Percentiles rank a stretch among this genome's conserved stretches.
Conservation (phyloP, 176 grass and related monocot species). For the Saccharum spontaneum region DNA sequence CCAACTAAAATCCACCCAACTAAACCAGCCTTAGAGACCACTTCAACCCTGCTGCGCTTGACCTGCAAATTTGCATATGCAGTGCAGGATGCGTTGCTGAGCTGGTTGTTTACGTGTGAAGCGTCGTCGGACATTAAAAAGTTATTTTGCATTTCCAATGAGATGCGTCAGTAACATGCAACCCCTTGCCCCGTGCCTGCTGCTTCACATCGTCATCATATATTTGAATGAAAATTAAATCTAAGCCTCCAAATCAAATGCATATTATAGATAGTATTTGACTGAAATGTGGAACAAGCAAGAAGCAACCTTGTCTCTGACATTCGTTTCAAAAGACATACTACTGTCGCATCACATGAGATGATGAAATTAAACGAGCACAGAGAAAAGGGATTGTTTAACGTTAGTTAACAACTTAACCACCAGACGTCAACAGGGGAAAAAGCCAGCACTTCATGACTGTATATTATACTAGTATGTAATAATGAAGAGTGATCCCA, state of each 20-base stretch:
- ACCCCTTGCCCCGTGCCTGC: not conserved
- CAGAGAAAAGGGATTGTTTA: not conserved
- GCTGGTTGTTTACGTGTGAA: constrained; percentile 19
- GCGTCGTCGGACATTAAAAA: not conserved
- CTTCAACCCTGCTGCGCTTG: not conserved
- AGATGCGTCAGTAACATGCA: constrained; percentile 13
- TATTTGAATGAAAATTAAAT: not conserved
- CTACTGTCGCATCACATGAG: not conserved
- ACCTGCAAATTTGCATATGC: not conserved
- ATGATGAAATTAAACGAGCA: not conserved
- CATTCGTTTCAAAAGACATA: constrained; percentile 3
- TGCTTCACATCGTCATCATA: not conserved
- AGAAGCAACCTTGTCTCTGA: not conserved
- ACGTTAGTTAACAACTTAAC: not conserved
- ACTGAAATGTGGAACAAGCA: not conserved
- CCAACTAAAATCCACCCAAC: too few relatives aligned
- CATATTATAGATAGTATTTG: not conserved
- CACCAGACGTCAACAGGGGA: not conserved
- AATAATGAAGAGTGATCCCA: not conserved
- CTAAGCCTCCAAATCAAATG: not conserved
- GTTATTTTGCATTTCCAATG: not conserved
- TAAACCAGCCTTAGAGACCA: too few relatives aligned
- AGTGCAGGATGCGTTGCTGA: not conserved
- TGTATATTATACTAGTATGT: too few relatives aligned
- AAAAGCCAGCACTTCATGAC: not conserved